These are phyloP conservation scores for Agrostemma githago DNA, from an alignment of 148 eudicot genomes.

Conservation along the genomic window DNA sequence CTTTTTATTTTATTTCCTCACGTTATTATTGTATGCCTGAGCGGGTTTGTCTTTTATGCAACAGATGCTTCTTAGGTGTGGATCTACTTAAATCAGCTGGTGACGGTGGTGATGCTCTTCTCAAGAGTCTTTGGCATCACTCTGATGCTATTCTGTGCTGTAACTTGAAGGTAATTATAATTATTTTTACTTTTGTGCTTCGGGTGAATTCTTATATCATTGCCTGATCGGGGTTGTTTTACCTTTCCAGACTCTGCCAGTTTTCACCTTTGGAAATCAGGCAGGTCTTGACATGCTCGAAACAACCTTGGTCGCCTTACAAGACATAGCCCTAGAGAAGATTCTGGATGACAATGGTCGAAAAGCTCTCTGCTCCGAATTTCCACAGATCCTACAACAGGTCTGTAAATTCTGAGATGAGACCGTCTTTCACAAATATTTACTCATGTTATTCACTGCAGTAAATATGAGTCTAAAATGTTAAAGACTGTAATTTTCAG, in stretches of 20 bases:
- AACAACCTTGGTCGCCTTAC: slow-evolving; percentile 71
- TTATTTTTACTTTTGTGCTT: neutral
- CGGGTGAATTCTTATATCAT: neutral
- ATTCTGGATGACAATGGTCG: slow-evolving; percentile 64
- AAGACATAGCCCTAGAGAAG: slow-evolving; percentile 63
- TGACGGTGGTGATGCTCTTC: slow-evolving; percentile 59
- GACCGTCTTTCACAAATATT: neutral
- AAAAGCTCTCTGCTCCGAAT: slow-evolving; percentile 55
- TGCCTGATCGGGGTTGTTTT: neutral
- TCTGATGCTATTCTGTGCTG: slow-evolving; percentile 90
- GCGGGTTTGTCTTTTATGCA: slow-evolving; percentile 1
- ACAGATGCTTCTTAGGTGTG: slow-evolving; percentile 71
- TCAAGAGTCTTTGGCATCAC: slow-evolving; percentile 80
- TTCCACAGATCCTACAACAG: slow-evolving; percentile 62
- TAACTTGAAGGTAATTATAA: slow-evolving; percentile 59
- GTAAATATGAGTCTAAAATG: neutral
- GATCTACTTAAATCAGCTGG: slow-evolving; percentile 64
- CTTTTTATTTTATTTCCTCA: neutral
- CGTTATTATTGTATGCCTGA: neutral
- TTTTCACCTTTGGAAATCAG: slow-evolving; percentile 70
- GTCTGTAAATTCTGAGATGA: slow-evolving; percentile 16
- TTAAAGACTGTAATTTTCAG: slow-evolving; percentile 24
- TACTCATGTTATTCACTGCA: neutral
- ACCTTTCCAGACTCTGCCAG: slow-evolving; percentile 50
- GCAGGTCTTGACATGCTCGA: slow-evolving; percentile 85